Percentiles rank a stretch among this genome's conserved stretches.
phyloP scores from a whole-genome alignment of 2,329 filamentous ascomycete genomes.

The Grosmannia huntii region DNA sequence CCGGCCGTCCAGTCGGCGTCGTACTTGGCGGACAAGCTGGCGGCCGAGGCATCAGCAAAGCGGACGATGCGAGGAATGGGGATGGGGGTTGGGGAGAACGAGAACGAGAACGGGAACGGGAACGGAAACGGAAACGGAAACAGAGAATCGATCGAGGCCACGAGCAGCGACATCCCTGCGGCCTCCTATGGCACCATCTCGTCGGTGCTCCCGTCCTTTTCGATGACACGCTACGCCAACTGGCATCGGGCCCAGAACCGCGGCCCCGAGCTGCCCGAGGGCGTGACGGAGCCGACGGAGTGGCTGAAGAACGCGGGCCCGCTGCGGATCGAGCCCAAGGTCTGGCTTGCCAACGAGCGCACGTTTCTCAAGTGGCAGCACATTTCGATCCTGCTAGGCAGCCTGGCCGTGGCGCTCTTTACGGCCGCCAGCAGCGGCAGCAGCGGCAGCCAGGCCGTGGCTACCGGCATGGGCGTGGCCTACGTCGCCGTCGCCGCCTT shows the following conservation, averaged over 20 bases:
- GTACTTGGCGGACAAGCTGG: constrained; percentile 43
- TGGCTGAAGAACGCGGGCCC: constrained; percentile 95
- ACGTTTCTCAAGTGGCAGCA: constrained; percentile 99
- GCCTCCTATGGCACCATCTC: constrained; percentile 44
- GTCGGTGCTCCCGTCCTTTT: constrained; percentile 71
- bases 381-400: constrained; percentile 76
- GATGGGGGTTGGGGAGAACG: too few relatives aligned
- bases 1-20: constrained; percentile 48
- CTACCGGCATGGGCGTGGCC: constrained; percentile 64
- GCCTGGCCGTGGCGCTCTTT: constrained; percentile 72
- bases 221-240: constrained; percentile 62
- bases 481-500: constrained; percentile 77
- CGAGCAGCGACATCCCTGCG: too few relatives aligned
- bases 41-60: constrained; percentile 11
- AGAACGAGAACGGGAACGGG: constrained; percentile 4
- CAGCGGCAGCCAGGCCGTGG: constrained; percentile 53
- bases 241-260: constrained; percentile 31
- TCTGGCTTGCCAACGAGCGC: constrained; percentile 96
- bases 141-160: too few relatives aligned
- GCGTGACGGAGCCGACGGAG: constrained; percentile 69
- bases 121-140: constrained; percentile 9
- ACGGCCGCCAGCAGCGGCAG: constrained; percentile 52
- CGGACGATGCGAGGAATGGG: neutral
- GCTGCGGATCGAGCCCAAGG: constrained; percentile 89
- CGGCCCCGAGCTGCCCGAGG: constrained; percentile 54